These are phyloP conservation scores for Sugiyamaella qingdaonensis DNA, from an alignment of 805 yeast species.

Conservation along the genomic window DNA sequence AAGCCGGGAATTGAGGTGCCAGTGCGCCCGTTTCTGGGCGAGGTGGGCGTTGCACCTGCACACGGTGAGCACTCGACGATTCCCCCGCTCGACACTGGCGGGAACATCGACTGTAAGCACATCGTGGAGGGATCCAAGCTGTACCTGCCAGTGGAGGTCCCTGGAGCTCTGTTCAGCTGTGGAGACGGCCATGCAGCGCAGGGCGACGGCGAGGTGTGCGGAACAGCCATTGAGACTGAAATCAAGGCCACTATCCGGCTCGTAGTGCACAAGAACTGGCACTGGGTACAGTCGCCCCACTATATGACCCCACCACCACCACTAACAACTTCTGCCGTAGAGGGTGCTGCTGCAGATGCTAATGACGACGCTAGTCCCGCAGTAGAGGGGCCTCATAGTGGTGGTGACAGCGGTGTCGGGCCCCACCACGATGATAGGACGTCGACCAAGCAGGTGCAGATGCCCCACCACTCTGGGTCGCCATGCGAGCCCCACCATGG, in stretches of 20 bases:
- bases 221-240: conserved; percentile 14
- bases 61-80: conserved; percentile 14
- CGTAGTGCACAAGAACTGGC: conserved; percentile 8
- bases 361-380: no score
- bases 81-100: conserved; percentile 14
- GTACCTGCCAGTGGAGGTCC: conserved; percentile 13
- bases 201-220: conserved; percentile 17
- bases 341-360: no score
- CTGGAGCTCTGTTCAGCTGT: conserved; percentile 15
- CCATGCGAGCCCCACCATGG: no score
- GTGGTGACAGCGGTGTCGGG: no score
- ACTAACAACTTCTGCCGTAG: no score
- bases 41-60: conserved; percentile 15
- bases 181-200: conserved; percentile 19
- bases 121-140: conserved; percentile 10
- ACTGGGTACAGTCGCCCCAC: conserved; percentile 12
- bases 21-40: conserved; percentile 13
- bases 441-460: no score
- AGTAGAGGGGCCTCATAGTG: no score
- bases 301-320: conserved; percentile 4
- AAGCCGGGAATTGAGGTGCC: conserved; percentile 15
- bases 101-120: conserved; percentile 14
- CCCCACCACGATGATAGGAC: no score
- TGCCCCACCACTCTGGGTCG: no score
- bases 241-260: conserved; percentile 12